These are phyloP conservation scores for Funneliformis mosseae DNA, from an alignment of 192 early-diverging fungal species.

Conservation along the genomic window DNA sequence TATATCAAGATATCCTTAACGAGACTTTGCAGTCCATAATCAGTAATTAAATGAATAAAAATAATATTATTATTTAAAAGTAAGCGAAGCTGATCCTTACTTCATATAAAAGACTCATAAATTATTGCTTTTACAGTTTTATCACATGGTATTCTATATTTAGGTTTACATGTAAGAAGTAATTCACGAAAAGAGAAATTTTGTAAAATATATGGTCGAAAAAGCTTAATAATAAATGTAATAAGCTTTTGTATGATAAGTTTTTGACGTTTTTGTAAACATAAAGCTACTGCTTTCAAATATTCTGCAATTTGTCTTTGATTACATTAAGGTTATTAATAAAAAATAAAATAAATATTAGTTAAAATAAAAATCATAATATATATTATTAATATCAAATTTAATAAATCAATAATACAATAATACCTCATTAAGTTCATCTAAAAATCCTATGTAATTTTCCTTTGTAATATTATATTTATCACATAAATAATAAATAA, in stretches of 20 bases:
- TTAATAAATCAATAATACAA: not conserved
- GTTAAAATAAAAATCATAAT: not conserved
- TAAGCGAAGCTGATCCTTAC: not conserved
- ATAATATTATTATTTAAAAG: slow-evolving; percentile 5
- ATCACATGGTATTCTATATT: not conserved
- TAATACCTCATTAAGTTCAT: too few species aligned
- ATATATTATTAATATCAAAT: not conserved
- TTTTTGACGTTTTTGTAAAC: not conserved
- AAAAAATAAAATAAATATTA: not conserved
- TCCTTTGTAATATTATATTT: slow-evolving; percentile 3
- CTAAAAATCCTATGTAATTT: too few species aligned
- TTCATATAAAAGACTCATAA: not conserved
- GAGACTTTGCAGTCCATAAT: not conserved
- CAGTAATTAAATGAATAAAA: not conserved
- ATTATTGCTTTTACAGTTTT: not conserved
- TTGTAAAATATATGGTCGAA: slow-evolving; percentile 17
- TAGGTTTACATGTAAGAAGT: not conserved
- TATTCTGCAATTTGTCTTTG: not conserved
- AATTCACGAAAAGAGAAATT: not conserved
- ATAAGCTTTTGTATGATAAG: not conserved
- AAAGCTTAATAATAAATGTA: slow-evolving; percentile 3
- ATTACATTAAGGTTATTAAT: not conserved
- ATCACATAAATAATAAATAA: slow-evolving; percentile 2
- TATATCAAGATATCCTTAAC: not conserved
- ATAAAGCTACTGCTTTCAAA: not conserved